A percentile compares a stretch with the other conserved stretches of the same genome.
These are phyloP conservation scores for Filobasidium wieringae DNA, from an alignment of 768 basidiomycete species.

Conservation along the genomic window DNA sequence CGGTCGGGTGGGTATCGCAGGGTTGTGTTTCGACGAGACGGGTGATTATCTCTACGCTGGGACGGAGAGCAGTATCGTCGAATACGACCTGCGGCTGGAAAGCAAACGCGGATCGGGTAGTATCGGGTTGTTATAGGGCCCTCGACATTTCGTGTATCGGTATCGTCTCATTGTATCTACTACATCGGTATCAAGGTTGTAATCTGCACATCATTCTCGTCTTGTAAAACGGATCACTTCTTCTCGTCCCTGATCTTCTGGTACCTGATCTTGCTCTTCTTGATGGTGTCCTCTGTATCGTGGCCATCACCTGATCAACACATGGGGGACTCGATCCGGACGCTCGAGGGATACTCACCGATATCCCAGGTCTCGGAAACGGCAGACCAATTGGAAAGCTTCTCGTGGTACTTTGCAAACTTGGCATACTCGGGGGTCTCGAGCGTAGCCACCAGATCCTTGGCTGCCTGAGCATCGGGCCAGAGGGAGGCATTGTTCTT, in stretches of 20 bases:
- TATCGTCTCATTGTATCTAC: too few relatives aligned
- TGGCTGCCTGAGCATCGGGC: slow-evolving; percentile 44
- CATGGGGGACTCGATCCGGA: too few relatives aligned
- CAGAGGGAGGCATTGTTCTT: slow-evolving; percentile 47
- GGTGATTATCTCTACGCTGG: slow-evolving; percentile 61
- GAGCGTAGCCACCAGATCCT: slow-evolving; percentile 43
- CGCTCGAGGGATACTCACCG: slow-evolving; percentile 13
- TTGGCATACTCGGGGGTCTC: slow-evolving; percentile 46
- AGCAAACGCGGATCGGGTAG: slow-evolving; percentile 5
- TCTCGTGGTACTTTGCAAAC: slow-evolving; percentile 45
- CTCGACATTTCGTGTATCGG: too few relatives aligned
- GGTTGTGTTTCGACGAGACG: slow-evolving; percentile 59
- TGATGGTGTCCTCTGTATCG: too few relatives aligned
- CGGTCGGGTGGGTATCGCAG: slow-evolving; percentile 46
- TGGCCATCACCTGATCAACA: too few relatives aligned
- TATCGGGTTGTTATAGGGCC: too few relatives aligned
- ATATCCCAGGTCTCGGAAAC: slow-evolving; percentile 46
- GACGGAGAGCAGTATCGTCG: slow-evolving; percentile 54
- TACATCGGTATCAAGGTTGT: too few relatives aligned
- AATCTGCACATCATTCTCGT: too few relatives aligned
- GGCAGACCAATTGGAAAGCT: slow-evolving; percentile 47
- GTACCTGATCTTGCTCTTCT: too few relatives aligned
- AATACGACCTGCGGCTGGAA: slow-evolving; percentile 53
- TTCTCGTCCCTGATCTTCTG: too few relatives aligned
- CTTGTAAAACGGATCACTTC: too few relatives aligned